phyloP scores from a whole-genome alignment of 2,329 filamentous ascomycete genomes.

The Diaporthe ilicicola region DNA sequence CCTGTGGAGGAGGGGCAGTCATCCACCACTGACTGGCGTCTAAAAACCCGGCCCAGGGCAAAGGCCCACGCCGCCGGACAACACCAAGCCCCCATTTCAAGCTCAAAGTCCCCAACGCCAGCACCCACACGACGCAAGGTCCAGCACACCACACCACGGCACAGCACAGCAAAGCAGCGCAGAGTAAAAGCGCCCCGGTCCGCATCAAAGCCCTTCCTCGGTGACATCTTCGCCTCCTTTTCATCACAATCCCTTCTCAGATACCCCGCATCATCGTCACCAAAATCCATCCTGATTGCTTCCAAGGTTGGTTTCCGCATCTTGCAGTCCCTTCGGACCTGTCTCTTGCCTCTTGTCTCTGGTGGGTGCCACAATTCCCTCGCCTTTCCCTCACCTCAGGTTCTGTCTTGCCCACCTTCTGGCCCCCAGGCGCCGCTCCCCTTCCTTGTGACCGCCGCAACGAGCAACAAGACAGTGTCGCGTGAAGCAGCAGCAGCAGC shows the following conservation, averaged over 20 bases:
- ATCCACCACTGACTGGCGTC: constrained; percentile 16
- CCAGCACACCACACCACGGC: constrained; percentile 20
- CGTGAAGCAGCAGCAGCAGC: constrained; percentile 19
- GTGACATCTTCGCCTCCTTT: constrained; percentile 28
- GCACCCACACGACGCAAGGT: constrained; percentile 6
- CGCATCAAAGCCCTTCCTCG: constrained; percentile 25
- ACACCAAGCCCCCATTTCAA: constrained; percentile 25
- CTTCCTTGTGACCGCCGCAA: constrained; percentile 19
- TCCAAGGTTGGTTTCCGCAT: constrained; percentile 18
- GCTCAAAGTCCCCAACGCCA: constrained; percentile 13
- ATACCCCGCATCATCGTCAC: constrained; percentile 31
- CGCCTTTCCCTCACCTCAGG: constrained; percentile 10
- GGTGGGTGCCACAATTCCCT: constrained; percentile 20
- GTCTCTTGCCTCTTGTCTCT: constrained; percentile 6
- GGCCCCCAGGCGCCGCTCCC: constrained; percentile 24
- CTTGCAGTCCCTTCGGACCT: constrained; percentile 7
- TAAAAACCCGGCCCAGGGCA: constrained; percentile 16
- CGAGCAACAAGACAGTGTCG: constrained; percentile 28
- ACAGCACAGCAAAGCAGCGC: constrained; percentile 4
- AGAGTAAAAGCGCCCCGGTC: constrained; percentile 22
- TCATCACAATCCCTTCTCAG: constrained; percentile 27
- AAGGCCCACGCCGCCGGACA: constrained; percentile 22
- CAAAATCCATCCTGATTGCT: constrained; percentile 24
- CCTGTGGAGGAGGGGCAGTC: constrained; percentile 17
- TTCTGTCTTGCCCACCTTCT: constrained; percentile 11